phyloP scores from a whole-genome alignment of 2,329 filamentous ascomycete species.

The Tolypocladium ophioglossoides region DNA sequence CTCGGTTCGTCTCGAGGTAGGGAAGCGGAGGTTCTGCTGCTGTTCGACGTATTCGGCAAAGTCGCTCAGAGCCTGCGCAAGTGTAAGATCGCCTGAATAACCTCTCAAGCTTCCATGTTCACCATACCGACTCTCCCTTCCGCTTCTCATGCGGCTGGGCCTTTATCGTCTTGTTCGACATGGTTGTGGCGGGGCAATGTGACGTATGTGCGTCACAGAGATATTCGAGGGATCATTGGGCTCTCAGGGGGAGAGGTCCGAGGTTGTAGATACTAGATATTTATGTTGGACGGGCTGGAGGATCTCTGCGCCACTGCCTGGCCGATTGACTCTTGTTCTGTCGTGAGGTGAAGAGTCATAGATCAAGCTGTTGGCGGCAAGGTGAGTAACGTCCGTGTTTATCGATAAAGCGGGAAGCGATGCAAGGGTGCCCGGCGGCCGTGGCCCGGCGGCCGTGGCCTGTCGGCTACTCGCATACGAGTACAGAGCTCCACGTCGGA shows the following conservation, averaged over 20 bases:
- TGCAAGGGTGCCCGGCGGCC: neutral
- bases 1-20: constrained; percentile 21
- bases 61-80: constrained; percentile 63
- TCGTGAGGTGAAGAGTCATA: constrained; percentile 3
- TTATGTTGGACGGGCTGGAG: neutral
- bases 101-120: neutral
- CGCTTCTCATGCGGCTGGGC: constrained; percentile 67
- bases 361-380: neutral
- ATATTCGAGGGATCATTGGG: constrained; percentile 19
- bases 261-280: neutral
- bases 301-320: constrained; percentile 2
- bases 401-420: constrained; percentile 5
- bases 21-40: constrained; percentile 68
- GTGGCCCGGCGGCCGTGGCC: too few relatives aligned
- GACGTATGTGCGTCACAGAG: constrained; percentile 6
- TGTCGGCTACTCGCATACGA: neutral
- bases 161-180: constrained; percentile 47
- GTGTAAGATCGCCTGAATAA: constrained; percentile 2
- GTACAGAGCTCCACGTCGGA: neutral
- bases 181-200: constrained; percentile 23
- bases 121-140: constrained; percentile 70
- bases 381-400: neutral
- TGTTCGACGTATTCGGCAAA: constrained; percentile 97
- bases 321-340: constrained; percentile 4
- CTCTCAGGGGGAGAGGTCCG: neutral